A percentile compares a stretch with the other conserved stretches of the same genome.
phyloP scores from a whole-genome alignment of 2,329 filamentous ascomycete genomes.

The Calonectria pseudoreteaudii region DNA sequence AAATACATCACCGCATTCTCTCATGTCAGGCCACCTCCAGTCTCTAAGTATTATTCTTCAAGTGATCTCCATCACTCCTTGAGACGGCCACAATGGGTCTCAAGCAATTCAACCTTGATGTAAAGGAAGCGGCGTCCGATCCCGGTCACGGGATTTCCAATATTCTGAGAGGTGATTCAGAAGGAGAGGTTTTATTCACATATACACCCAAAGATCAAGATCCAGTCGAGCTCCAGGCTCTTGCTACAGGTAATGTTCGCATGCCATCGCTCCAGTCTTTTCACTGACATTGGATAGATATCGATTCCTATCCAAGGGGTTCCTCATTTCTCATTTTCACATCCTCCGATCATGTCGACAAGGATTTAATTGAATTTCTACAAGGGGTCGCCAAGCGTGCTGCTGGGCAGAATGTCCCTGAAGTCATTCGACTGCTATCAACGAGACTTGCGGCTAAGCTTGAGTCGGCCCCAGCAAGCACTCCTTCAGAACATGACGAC shows the following conservation, averaged over 20 bases:
- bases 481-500: neutral
- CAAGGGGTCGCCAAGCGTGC: constrained; percentile 50
- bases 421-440: constrained; percentile 32
- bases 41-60: neutral
- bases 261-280: neutral
- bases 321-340: constrained; percentile 58
- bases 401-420: constrained; percentile 44
- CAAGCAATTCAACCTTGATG: constrained; percentile 72
- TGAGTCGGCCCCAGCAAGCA: neutral
- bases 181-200: constrained; percentile 77
- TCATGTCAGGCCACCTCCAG: too few relatives aligned
- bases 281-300: constrained; percentile 30
- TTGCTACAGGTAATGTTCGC: constrained; percentile 48
- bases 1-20: neutral
- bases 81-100: constrained; percentile 66
- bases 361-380: constrained; percentile 58
- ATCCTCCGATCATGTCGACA: constrained; percentile 49
- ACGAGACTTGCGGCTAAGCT: constrained; percentile 28
- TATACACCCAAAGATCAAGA: constrained; percentile 51
- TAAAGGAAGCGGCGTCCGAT: constrained; percentile 51
- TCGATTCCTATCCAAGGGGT: constrained; percentile 52
- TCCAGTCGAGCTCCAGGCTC: constrained; percentile 52
- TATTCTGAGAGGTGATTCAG: constrained; percentile 73
- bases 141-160: constrained; percentile 62
- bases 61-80: neutral